Percentiles rank a stretch among this genome's conserved stretches.
These are phyloP conservation scores for Eragrostis nindensis DNA, from an alignment of 176 grass and related monocot genomes.

Conservation along the genomic window DNA sequence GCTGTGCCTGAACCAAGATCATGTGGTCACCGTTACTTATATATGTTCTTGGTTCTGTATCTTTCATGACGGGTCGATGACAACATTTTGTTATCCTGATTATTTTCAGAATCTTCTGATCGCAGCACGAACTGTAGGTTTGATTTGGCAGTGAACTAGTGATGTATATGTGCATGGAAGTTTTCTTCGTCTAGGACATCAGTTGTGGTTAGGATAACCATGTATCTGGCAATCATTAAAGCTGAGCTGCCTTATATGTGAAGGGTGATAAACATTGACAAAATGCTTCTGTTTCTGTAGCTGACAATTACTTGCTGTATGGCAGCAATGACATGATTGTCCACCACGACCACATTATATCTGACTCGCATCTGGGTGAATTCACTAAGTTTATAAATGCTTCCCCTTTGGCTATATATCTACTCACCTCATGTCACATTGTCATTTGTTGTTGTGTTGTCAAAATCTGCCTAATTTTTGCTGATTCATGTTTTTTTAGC, in stretches of 20 bases:
- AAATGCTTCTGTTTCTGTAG: neutral
- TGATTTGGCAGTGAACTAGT: neutral
- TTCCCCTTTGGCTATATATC: neutral
- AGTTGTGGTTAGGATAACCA: neutral
- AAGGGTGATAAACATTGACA: neutral
- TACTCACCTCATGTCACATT: neutral
- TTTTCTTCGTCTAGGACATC: neutral
- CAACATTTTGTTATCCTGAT: too few relatives aligned
- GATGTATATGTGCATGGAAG: neutral
- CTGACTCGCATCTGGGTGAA: neutral
- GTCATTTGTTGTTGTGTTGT: neutral
- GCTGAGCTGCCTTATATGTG: neutral
- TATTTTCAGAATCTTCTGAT: too few relatives aligned
- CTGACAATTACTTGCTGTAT: neutral
- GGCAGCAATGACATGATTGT: neutral
- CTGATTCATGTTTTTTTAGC: slow-evolving; percentile 5
- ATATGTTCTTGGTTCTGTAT: neutral
- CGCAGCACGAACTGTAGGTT: neutral
- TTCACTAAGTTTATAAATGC: neutral
- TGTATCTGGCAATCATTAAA: neutral
- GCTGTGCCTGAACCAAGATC: neutral
- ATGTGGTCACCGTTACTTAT: neutral
- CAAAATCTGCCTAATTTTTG: neutral
- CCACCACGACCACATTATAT: neutral
- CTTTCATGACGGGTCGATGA: neutral